Percentiles rank a stretch among this genome's conserved stretches.
Evolutionary conservation across 257 asterid species (phyloP).

Genomic region (Scutellaria galericulata): DNA sequence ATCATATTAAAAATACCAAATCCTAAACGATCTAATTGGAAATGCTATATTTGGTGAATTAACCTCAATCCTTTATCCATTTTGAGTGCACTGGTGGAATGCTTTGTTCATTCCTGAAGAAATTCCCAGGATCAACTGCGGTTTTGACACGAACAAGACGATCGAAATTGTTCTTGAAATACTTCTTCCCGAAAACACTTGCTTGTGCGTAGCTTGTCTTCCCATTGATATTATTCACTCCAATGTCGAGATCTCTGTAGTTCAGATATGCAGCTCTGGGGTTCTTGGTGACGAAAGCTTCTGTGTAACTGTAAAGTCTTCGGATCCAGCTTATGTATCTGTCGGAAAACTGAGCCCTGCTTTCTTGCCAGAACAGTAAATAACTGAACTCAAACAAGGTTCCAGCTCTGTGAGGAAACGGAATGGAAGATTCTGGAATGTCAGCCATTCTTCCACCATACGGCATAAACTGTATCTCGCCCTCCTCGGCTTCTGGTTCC

Average conservation of each 20-base stretch:
- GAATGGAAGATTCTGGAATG: constrained; percentile 26
- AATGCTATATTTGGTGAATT: too few relatives aligned
- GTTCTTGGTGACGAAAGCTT: constrained; percentile 27
- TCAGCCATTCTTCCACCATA: constrained; percentile 39
- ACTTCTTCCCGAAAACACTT: constrained; percentile 29
- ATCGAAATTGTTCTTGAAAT: constrained; percentile 25
- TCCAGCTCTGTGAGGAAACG: constrained; percentile 39
- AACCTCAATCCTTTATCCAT: background rate
- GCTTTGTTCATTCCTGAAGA: constrained; percentile 50
- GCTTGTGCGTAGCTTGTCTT: constrained; percentile 6
- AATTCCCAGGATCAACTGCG: constrained; percentile 37
- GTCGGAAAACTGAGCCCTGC: background rate
- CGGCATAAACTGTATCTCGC: constrained; percentile 23
- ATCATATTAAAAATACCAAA: too few relatives aligned
- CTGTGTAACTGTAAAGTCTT: constrained; percentile 8
- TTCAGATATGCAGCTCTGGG: background rate
- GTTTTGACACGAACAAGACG: constrained; percentile 25
- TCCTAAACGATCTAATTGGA: too few relatives aligned
- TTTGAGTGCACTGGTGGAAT: constrained; percentile 37
- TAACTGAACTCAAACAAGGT: constrained; percentile 17
- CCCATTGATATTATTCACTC: constrained; percentile 1
- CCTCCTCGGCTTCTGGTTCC: constrained; percentile 30
- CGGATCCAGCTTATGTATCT: constrained; percentile 30
- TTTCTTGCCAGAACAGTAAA: constrained; percentile 21
- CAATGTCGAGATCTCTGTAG: constrained; percentile 17